Evolutionary conservation across 2,329 filamentous ascomycete species (phyloP).

Genomic region (Colletotrichum eleusines): DNA sequence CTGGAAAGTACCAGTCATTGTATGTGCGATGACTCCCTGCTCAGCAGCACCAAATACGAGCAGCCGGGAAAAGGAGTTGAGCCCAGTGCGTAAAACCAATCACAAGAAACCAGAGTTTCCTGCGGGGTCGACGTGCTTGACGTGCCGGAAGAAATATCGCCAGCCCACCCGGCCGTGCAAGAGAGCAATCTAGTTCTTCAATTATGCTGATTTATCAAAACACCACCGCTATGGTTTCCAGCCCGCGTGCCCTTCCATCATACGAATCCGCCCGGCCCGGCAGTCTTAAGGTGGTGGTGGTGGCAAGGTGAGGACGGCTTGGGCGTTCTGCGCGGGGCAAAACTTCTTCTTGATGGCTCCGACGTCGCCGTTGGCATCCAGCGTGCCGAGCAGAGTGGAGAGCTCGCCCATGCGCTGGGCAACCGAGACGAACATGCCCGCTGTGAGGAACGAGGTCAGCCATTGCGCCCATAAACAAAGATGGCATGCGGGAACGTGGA

Average conservation of each 20-base stretch:
- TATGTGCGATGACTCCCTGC: neutral
- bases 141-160: neutral
- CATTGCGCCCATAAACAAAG: neutral
- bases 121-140: neutral
- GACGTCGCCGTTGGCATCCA: slow-evolving; percentile 7
- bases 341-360: slow-evolving; percentile 36
- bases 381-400: slow-evolving; percentile 6
- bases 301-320: neutral
- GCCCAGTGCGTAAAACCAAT: neutral
- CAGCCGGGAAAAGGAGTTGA: neutral
- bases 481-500: neutral
- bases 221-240: no score
- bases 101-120: neutral
- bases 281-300: neutral
- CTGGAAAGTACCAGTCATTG: no score
- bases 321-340: slow-evolving; percentile 17
- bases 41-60: neutral
- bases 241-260: neutral
- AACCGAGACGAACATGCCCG: slow-evolving; percentile 36
- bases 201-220: neutral
- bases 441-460: neutral
- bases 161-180: neutral
- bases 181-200: neutral
- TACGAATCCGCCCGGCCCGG: neutral
- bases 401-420: slow-evolving; percentile 39